phyloP scores from a whole-genome alignment of 305 asterid species.

The Fraxinus dipetala region DNA sequence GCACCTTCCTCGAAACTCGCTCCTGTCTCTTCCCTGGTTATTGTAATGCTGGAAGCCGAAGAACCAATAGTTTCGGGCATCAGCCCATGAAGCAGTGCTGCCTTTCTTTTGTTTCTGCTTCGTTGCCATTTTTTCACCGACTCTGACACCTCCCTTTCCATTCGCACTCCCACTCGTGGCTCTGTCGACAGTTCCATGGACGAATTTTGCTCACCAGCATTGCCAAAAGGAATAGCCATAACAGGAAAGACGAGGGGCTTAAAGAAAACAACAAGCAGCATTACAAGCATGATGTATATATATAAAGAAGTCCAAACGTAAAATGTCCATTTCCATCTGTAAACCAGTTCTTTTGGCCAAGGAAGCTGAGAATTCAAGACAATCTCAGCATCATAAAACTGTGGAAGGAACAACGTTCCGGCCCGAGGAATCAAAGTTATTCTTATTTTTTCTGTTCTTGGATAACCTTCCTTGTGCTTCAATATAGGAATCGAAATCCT shows the following conservation, averaged over 20 bases:
- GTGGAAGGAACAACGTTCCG: conserved; percentile 57
- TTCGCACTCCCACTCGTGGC: not conserved
- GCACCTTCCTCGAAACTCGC: conserved; percentile 33
- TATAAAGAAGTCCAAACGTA: conserved; percentile 66
- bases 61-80: conserved; percentile 18
- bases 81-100: conserved; percentile 29
- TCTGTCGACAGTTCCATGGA: conserved; percentile 16
- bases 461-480: conserved; percentile 55
- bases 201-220: not conserved
- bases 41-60: conserved; percentile 43
- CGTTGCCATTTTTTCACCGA: conserved; percentile 43
- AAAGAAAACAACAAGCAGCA: conserved; percentile 38
- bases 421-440: conserved; percentile 59
- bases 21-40: conserved; percentile 31
- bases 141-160: conserved; percentile 29
- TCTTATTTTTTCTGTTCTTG: conserved; percentile 49
- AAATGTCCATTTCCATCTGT: conserved; percentile 67
- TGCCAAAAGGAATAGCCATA: not conserved
- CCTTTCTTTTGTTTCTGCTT: conserved; percentile 52
- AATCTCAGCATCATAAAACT: conserved; percentile 56
- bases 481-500: conserved; percentile 41
- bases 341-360: conserved; percentile 49
- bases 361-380: conserved; percentile 51
- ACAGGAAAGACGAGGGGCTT: conserved; percentile 50
- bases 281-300: conserved; percentile 39